phyloP scores from a whole-genome alignment of 306 rosid genomes.

The Gastrolobium bilobum region DNA sequence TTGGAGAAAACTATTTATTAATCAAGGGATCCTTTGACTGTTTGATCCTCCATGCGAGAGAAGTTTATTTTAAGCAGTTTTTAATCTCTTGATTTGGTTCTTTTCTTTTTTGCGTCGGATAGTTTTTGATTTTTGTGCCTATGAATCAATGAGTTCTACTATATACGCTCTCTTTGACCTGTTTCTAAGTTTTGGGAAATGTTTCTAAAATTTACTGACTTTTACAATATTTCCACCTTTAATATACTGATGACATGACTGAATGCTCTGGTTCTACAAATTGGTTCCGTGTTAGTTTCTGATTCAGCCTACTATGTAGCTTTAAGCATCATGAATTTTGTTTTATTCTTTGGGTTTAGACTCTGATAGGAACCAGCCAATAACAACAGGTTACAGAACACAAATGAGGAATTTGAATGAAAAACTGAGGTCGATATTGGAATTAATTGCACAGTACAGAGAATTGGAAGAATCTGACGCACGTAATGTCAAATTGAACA shows the following conservation, averaged over 20 bases:
- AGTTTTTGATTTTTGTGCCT: neutral
- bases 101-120: conserved; percentile 19
- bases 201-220: conserved; percentile 17
- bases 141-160: neutral
- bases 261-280: conserved; percentile 2
- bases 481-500: no score
- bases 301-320: neutral
- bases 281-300: conserved; percentile 7
- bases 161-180: neutral
- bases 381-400: no score
- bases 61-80: neutral
- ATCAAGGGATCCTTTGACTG: conserved; percentile 2
- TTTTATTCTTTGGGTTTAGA: neutral
- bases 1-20: conserved; percentile 29
- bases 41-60: neutral
- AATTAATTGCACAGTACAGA: no score
- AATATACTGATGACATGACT: neutral
- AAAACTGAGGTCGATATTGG: no score
- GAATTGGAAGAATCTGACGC: no score
- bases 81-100: conserved; percentile 3
- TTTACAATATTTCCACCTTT: conserved; percentile 11
- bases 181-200: conserved; percentile 17
- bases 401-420: no score
- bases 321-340: neutral
- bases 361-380: neutral